phyloP scores from a whole-genome alignment of 805 yeast genomes.

The Saturnispora serradocipensis region DNA sequence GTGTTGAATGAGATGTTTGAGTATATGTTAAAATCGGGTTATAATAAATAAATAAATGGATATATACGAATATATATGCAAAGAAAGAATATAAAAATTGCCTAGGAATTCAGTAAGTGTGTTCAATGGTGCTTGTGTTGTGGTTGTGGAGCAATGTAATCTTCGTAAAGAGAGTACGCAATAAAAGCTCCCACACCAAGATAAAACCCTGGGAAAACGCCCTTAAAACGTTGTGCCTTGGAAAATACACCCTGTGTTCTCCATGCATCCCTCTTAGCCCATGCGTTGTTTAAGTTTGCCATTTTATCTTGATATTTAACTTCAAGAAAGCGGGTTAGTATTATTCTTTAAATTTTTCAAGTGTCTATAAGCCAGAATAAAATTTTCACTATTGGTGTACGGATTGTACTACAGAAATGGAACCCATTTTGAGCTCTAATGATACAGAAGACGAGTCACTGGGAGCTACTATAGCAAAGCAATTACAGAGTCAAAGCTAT shows the following conservation, averaged over 20 bases:
- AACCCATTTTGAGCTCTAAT: slow-evolving; percentile 5
- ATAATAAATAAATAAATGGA: neutral
- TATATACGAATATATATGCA: neutral
- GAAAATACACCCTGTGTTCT: slow-evolving; percentile 78
- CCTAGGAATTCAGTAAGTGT: neutral
- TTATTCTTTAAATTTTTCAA: neutral
- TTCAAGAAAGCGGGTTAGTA: neutral
- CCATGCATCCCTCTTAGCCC: slow-evolving; percentile 73
- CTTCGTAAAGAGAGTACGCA: slow-evolving; percentile 54
- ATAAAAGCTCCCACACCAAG: slow-evolving; percentile 70
- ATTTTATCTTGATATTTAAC: slow-evolving; percentile 11
- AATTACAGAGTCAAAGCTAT: slow-evolving; percentile 32
- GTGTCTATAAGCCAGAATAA: neutral
- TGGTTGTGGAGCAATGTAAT: slow-evolving; percentile 30
- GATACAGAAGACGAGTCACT: slow-evolving; percentile 5
- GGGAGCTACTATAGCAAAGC: slow-evolving; percentile 34
- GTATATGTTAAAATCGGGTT: neutral
- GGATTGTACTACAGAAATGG: slow-evolving; percentile 5
- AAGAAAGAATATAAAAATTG: slow-evolving; percentile 7
- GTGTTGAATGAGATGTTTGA: neutral
- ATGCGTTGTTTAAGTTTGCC: slow-evolving; percentile 31
- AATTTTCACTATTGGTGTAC: slow-evolving; percentile 4
- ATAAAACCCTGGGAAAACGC: slow-evolving; percentile 74
- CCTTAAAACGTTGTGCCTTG: slow-evolving; percentile 56
- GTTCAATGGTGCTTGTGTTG: slow-evolving; percentile 6